Evolutionary conservation across 1,284 basidiomycete species (phyloP), one percentile per base, ranked within the genome.

Genomic region (Boletus mariae): DNA sequence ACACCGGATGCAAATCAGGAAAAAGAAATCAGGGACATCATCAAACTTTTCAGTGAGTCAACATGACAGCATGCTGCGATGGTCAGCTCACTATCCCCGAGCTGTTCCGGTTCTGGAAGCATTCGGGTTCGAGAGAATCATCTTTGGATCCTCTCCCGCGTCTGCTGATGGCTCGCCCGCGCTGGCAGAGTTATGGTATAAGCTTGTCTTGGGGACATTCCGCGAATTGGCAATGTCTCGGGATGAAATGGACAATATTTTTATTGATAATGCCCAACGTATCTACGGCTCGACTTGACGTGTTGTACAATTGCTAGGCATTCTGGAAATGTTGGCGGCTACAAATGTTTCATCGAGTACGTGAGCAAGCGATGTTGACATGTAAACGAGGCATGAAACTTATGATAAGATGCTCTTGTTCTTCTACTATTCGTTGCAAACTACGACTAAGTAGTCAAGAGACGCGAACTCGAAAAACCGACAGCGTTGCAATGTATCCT

Each of bases 11-110:
- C 70, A 67, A 53, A 44, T 9, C 55, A 53, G 9, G 62, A 61
- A 28, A 67, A 38, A 45, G 91, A 90, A 69, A 89, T 82, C 85
- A 90, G 88, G 70, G 77, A 86, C 47, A 79, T 90, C 46, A 80
- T 94, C 68, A 92, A 91, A 77, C 90, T 94, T 82, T 95, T 92
- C 72, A 74, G 92, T 94, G 68, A 72, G 91, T 87, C 51, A 17
- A 51, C 20, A 59, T 23, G 61, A 57, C 37, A 31, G 15, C 40
- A 12, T 43, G 29, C 11, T 17, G 25, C 13, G 13, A 28, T 20
- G 25, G 15, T 40, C 41, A 15, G 47, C 56, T 58, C 41, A 59
- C 49, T 7, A 28, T 11, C 38, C 5, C 13, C 9, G 57, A 92
- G 90, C 92, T 56, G 85, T 83, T 11, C 90, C 87, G 13, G 87